Base-by-base conservation (phyloP, 176 grass and related monocot genomes). In the Eleusine coracana region DNA sequence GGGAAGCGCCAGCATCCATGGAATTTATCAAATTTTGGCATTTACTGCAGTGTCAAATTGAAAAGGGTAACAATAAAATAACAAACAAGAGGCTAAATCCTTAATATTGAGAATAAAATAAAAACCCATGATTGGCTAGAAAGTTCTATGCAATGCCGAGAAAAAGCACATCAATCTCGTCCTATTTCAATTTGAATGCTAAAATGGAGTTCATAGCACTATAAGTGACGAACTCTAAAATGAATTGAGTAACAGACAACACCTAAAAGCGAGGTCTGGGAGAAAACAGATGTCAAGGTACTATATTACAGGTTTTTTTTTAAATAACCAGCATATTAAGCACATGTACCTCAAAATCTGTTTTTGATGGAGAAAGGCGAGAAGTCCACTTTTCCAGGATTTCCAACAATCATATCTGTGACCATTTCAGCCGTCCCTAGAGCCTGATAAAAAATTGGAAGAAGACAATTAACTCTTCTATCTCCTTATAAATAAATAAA, bases 371-470 rank as follows among this genome's bases (percentile, higher is more conserved):
- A 89, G 88, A 89, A 94, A 74, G 95, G 92, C 15, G 37, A 86
- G 59, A 25, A 65, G 77, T 94, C 85, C 74, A 98, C 90, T 84
- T 88, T 90, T 77, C 66, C 81, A 80, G 78, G 39, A 72, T 91
- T 91, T 56, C 82, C 90, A 68, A 93, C 27, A 82, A 98, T 95
- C 96, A 98, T 98, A 73, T 98, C 68, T 5, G 84, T 70, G 36
- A 93, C 90, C 96, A 98, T 98, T 91, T 98, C 96, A 84, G 96
- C 96, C 82, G 96, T 98, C 68, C 89, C 92, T 80, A 97, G 62
- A 71, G 92, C 88, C 95, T 97, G 86, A 81, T 82, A 76, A 80
- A 94, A 48, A 88, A 67, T 73, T 76, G 21, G 16, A 31, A 66
- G 55, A 84, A 83, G 10, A 72, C 65, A 18, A 49, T 86, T 78